These are phyloP conservation scores for Exophiala sideris DNA, from an alignment of 2,329 filamentous ascomycete genomes.

Conservation along the genomic window DNA sequence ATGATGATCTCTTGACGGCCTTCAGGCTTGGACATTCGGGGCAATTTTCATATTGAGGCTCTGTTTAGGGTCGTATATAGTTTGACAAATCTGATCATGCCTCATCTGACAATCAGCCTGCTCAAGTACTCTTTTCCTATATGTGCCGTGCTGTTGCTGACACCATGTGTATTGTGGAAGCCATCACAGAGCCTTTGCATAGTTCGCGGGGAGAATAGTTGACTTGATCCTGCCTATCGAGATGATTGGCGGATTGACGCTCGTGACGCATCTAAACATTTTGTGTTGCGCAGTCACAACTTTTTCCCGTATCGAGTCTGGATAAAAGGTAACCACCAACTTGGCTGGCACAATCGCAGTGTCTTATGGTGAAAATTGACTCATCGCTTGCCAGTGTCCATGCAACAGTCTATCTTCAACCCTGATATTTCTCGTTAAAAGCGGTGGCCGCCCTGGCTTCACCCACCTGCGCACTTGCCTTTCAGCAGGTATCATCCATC, in stretches of 20 bases:
- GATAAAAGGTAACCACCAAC: no score
- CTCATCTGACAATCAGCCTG: no score
- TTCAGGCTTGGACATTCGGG: no score
- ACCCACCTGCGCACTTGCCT: conserved; percentile 1
- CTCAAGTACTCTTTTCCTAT: not conserved
- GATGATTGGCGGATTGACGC: not conserved
- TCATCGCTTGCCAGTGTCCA: not conserved
- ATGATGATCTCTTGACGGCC: no score
- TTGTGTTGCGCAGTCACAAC: not conserved
- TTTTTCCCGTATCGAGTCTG: not conserved
- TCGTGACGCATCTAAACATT: not conserved
- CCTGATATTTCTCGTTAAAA: conserved; percentile 1
- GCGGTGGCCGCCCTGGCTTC: conserved; percentile 15
- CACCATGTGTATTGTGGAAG: not conserved
- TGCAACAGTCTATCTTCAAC: not conserved
- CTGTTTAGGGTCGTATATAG: not conserved
- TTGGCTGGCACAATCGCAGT: no score
- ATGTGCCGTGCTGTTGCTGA: not conserved
- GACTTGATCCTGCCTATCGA: not conserved
- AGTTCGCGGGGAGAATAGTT: not conserved
- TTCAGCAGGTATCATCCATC: conserved; percentile 3
- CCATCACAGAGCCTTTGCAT: not conserved
- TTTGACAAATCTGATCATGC: not conserved
- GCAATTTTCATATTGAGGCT: no score
- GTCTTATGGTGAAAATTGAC: not conserved